Conservation (phyloP, 192 early-diverging fungal species). For the Coemansia sp. region DNA sequence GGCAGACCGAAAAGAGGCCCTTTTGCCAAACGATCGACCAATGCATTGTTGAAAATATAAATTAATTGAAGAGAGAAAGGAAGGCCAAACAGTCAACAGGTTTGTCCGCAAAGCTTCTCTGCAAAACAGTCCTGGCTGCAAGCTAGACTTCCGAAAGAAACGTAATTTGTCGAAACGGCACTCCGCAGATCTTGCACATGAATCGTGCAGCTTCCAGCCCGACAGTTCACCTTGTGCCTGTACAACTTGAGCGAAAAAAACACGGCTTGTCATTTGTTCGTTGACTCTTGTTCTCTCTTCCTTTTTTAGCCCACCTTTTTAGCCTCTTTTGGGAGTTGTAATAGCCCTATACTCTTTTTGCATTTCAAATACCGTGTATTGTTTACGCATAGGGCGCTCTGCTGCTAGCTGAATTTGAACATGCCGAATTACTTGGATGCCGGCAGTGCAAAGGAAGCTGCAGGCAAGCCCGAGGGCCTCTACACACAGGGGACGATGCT, state of each 20-base stretch:
- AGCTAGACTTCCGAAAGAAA: neutral
- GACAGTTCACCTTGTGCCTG: neutral
- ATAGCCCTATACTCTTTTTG: neutral
- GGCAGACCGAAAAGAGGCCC: no score
- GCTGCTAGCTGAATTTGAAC: neutral
- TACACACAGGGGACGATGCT: conserved; percentile 43
- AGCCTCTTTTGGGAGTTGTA: neutral
- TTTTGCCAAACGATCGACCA: neutral
- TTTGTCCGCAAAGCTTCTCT: neutral
- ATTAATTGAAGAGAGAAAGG: neutral
- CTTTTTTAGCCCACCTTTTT: neutral
- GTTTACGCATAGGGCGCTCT: neutral
- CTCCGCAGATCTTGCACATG: neutral
- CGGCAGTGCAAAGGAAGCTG: neutral
- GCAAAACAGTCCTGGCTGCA: neutral
- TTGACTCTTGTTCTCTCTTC: neutral
- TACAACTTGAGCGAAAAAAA: neutral
- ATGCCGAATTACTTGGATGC: conserved; percentile 5
- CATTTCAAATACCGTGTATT: neutral
- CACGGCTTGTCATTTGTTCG: neutral
- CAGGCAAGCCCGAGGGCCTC: conserved; percentile 8
- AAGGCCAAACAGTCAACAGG: neutral
- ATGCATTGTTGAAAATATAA: neutral
- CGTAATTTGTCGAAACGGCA: neutral
- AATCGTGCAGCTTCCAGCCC: neutral